These are phyloP conservation scores for Kuraishia piskuri DNA, from an alignment of 805 yeast species.

Conservation along the genomic window DNA sequence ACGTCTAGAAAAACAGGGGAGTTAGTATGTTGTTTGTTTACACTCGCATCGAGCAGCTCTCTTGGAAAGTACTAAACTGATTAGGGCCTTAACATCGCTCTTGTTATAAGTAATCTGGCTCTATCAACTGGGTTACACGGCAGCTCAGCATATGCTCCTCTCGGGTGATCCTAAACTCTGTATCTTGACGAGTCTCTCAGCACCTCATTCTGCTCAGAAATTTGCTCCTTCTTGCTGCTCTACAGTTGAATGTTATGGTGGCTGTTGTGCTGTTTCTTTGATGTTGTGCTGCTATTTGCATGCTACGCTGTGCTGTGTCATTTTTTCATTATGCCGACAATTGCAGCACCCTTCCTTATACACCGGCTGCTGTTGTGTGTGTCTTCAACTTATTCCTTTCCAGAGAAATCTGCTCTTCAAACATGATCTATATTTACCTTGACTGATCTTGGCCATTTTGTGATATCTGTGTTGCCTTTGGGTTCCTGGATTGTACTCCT, in stretches of 20 bases:
- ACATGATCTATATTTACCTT: slow-evolving; percentile 33
- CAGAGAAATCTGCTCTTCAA: background rate
- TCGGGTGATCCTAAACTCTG: too few species aligned
- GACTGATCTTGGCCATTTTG: slow-evolving; percentile 53
- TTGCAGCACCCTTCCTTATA: background rate
- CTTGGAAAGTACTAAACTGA: background rate
- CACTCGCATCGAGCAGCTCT: background rate
- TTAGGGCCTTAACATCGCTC: too few species aligned
- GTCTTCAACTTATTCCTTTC: background rate
- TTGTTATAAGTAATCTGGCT: too few species aligned
- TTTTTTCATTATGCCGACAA: background rate
- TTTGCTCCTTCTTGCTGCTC: too few species aligned
- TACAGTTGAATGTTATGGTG: too few species aligned
- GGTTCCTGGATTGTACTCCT: background rate
- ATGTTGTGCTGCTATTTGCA: too few species aligned
- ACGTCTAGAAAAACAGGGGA: slow-evolving; percentile 53
- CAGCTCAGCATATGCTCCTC: too few species aligned
- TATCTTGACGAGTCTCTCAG: too few species aligned
- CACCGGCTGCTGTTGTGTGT: slow-evolving; percentile 2
- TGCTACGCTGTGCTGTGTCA: background rate
- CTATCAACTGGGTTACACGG: too few species aligned
- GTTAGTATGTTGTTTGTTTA: background rate
- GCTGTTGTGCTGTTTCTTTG: too few species aligned
- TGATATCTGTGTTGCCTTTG: background rate
- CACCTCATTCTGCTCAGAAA: too few species aligned